Evolutionary conservation across 768 basidiomycete species (phyloP).

Genomic region (Podaxis pistillaris): DNA sequence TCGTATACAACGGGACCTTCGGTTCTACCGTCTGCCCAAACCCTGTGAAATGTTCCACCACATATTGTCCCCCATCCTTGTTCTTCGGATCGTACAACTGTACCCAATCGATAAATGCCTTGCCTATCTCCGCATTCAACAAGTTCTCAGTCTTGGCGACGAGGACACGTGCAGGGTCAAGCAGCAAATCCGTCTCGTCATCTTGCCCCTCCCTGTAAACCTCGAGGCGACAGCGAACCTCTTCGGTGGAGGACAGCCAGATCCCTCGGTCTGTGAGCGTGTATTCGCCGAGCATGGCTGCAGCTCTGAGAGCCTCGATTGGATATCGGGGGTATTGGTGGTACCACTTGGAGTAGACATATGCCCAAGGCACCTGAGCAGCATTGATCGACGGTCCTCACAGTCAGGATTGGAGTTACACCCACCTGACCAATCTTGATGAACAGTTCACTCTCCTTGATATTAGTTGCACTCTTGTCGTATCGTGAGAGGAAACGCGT

Average conservation of each 20-base stretch:
- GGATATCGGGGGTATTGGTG: constrained; percentile 57
- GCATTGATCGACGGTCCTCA: no score
- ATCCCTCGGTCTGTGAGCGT: constrained; percentile 51
- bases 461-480: constrained; percentile 59
- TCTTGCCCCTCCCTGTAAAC: constrained; percentile 43
- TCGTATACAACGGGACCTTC: not conserved
- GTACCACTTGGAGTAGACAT: constrained; percentile 52
- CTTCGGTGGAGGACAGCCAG: constrained; percentile 39
- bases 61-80: not conserved
- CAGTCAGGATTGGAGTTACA: not conserved
- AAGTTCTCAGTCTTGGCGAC: constrained; percentile 28
- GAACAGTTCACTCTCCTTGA: constrained; percentile 52
- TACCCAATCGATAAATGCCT: constrained; percentile 45
- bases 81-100: not conserved
- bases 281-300: constrained; percentile 47
- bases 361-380: constrained; percentile 49
- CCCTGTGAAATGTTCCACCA: not conserved
- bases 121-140: constrained; percentile 27
- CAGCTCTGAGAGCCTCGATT: constrained; percentile 43
- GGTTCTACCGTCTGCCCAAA: not conserved
- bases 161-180: constrained; percentile 49
- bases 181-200: constrained; percentile 33
- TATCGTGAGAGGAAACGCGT: constrained; percentile 53
- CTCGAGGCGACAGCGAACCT: constrained; percentile 28
- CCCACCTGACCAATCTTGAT: constrained; percentile 35